These are phyloP conservation scores for Leccinum obscurum DNA, from an alignment of 768 basidiomycete genomes.

Conservation along the genomic window DNA sequence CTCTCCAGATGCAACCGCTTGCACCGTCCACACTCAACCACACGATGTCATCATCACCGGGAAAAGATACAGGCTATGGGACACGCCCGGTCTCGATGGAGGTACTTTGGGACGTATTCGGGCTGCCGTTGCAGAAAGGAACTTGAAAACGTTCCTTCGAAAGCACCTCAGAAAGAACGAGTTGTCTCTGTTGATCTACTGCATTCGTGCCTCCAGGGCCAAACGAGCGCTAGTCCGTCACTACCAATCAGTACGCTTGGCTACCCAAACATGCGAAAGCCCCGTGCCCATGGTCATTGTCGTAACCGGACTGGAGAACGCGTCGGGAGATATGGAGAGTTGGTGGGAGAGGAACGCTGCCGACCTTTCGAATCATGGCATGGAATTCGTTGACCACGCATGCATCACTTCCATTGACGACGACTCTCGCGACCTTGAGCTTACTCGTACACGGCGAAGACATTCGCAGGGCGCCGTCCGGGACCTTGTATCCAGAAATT, in stretches of 20 bases:
- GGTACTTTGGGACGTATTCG: constrained; percentile 26
- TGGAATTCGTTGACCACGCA: constrained; percentile 33
- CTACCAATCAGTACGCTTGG: constrained; percentile 35
- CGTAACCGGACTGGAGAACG: constrained; percentile 42
- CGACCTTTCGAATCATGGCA: constrained; percentile 19
- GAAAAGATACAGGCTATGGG: constrained; percentile 28
- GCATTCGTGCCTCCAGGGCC: constrained; percentile 41
- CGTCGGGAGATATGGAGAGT: constrained; percentile 32
- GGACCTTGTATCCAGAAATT: constrained; percentile 25
- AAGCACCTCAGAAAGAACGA: constrained; percentile 35
- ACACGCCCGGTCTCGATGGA: constrained; percentile 39
- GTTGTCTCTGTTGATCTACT: constrained; percentile 41
- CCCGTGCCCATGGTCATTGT: constrained; percentile 38
- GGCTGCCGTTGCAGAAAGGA: constrained; percentile 25
- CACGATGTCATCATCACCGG: constrained; percentile 28
- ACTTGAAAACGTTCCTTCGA: constrained; percentile 34
- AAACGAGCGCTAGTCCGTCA: constrained; percentile 40
- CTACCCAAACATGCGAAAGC: constrained; percentile 28
- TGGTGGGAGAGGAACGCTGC: constrained; percentile 35
- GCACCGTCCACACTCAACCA: constrained; percentile 32
- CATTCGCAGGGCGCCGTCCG: constrained; percentile 26
- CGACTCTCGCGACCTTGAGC: constrained; percentile 16
- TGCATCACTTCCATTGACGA: constrained; percentile 35
- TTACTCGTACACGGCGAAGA: constrained; percentile 20
- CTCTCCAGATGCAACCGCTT: constrained; percentile 36